Base-by-base conservation (phyloP, 495 filamentous ascomycete genomes). In the Aspergillus hancockii region DNA sequence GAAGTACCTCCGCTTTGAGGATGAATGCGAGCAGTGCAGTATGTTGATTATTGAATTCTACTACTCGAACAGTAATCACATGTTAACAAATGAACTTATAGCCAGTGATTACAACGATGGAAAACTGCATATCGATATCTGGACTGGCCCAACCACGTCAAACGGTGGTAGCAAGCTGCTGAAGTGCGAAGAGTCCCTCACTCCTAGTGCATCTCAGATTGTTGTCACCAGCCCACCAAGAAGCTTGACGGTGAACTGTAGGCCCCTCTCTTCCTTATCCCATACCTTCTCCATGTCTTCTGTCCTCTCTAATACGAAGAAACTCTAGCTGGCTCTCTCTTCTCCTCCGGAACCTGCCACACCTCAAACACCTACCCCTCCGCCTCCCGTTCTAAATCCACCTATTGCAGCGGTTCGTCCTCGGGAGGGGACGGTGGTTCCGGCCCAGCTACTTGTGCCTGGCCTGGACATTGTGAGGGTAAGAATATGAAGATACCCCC, bases 1-100 rank as follows among this genome's bases (percentile, higher is more conserved):
- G 41, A 81, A 80, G 58, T 80, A 80, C 55, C 67, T 75, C 16
- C 64, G 72, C 0, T 63, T 62, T 49, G 72, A 77, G 54, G 75
- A 75, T 36, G 50, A 61, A 12, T 77, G 74, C 49, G 68, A 36
- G 34, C 9, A 36, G 34, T 36, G 34, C 34, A 36, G 34, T 36
- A 36, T 9, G 34, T 36, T 10, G 2, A 10, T 14, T 36, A 9
- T 14, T 36, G 34, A 36, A 3, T 14, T 36, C 12, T 36, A 9
- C 34, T 2, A 36, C 34, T 36, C 34, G 12, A 28, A 28, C 7
- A 28, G 25, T 28, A 28, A 14, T 9, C 34, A n/a, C 32, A 54
- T 41, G n/a, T 23, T 55, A 45, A 55, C 40, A 8, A 10, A 1
- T 12, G 12, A 36, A 12, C 34, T 36, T 36, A 9, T 28, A 55